phyloP scores from a whole-genome alignment of 176 grass and related monocot species.

The Triticum timopheevii region DNA sequence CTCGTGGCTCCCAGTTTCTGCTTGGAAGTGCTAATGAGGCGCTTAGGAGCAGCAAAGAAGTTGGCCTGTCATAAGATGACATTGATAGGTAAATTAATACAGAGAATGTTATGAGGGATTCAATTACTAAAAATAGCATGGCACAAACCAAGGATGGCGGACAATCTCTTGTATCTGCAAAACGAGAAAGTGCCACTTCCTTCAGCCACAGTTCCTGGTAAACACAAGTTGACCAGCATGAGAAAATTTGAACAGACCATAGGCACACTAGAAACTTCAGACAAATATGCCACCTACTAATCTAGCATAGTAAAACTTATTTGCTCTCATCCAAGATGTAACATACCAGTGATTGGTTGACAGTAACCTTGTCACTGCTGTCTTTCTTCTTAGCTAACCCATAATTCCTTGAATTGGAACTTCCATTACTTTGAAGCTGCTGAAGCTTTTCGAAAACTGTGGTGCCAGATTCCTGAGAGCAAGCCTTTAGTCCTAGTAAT shows the following conservation, averaged over 20 bases:
- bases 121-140: conserved; percentile 33
- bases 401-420: conserved; percentile 56
- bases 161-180: conserved; percentile 83
- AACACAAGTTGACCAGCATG: conserved; percentile 47
- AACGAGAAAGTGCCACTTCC: conserved; percentile 69
- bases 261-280: background rate
- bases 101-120: conserved; percentile 23
- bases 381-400: conserved; percentile 51
- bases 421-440: conserved; percentile 70
- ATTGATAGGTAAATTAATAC: conserved; percentile 6
- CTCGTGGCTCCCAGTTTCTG: conserved; percentile 51
- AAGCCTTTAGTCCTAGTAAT: conserved; percentile 33
- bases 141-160: conserved; percentile 71
- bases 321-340: conserved; percentile 15
- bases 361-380: conserved; percentile 57
- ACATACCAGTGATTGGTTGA: conserved; percentile 79
- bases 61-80: conserved; percentile 51
- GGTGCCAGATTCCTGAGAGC: conserved; percentile 61
- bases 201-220: conserved; percentile 92
- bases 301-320: background rate
- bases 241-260: conserved; percentile 44
- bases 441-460: conserved; percentile 79
- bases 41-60: conserved; percentile 81
- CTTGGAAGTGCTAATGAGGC: conserved; percentile 60
- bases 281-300: background rate